Evolutionary conservation across 2,329 filamentous ascomycete species (phyloP), one percentile per base, ranked within the genome.

Genomic region (Ploettnerulaceae sp.): DNA sequence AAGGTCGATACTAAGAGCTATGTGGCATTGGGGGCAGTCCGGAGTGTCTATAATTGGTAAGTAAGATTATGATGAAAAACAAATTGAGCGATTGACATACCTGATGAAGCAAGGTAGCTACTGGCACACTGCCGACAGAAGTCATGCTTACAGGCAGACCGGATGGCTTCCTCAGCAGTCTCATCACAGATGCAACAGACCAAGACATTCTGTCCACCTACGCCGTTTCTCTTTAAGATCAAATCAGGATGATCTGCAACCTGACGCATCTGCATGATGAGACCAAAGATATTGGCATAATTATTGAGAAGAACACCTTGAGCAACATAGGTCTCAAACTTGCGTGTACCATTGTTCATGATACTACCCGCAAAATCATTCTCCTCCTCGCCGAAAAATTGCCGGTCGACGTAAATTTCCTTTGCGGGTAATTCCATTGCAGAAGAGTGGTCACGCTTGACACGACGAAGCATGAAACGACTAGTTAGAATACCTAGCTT

Each of bases 261-360:
- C 69, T 98, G 93, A 45, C 93, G 85, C 91, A 98, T 97, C 67
- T 95, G 90, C 89, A 97, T 97, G 62, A 98, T 96, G 45, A 98
- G 76, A 62, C 90, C 91, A 61, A 98, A 98, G 55, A 98, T 97
- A 65, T 98, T 98, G 70, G 93, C 93, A 58, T 97, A 97, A 64
- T 96, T 95, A 73, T 97, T 89, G 51, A 98, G 77, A 67, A 98
- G 81, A 15, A 97, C 91, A 70, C 89, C 90, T 54, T 89, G 87
- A 14, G 89, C 85, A 28, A 97, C 93, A 57, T 97, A 98, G 0
- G 90, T 97, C 62, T 97, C 88, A 57, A 97, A 98, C 59, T 89
- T 83, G 51, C 93, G 84, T 48, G 84, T 79, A 6, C 87, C 85
- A 62, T 87, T 95, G 12, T 82, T 88, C 89, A 97, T 98, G 72